Percentiles rank a stretch among this genome's conserved stretches.
These are phyloP conservation scores for Lactuca saligna DNA, from an alignment of 129 eudicot genomes.

Conservation along the genomic window DNA sequence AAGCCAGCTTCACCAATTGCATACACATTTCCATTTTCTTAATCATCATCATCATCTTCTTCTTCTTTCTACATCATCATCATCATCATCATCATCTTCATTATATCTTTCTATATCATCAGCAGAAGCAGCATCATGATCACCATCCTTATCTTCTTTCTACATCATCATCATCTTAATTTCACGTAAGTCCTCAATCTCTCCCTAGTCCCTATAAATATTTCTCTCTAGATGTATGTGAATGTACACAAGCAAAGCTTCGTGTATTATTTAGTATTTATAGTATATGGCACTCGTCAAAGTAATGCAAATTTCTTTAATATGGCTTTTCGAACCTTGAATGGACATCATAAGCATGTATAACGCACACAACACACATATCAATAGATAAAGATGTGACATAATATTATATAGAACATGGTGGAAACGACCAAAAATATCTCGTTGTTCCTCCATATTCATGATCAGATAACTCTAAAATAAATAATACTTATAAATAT, in stretches of 20 bases:
- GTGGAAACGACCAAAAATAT: conserved; percentile 8
- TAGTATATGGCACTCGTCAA: conserved; percentile 15
- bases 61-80: neutral
- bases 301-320: neutral
- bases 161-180: conserved; percentile 6
- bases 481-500: neutral
- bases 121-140: conserved; percentile 5
- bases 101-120: neutral
- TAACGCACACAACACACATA: neutral
- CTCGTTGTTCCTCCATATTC: neutral
- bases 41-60: conserved; percentile 30
- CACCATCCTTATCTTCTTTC: neutral
- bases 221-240: neutral
- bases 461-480: neutral
- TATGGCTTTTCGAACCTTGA: conserved; percentile 37
- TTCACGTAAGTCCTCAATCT: conserved; percentile 5
- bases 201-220: neutral
- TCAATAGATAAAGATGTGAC: conserved; percentile 17
- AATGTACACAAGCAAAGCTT: neutral
- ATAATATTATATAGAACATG: neutral
- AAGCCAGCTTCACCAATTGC: conserved; percentile 38
- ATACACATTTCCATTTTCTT: conserved; percentile 50
- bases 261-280: conserved; percentile 15
- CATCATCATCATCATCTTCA: conserved; percentile 13
- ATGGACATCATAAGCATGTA: conserved; percentile 16